Evolutionary conservation across 495 filamentous ascomycete species (phyloP).

Genomic region (Cudoniella acicularis): DNA sequence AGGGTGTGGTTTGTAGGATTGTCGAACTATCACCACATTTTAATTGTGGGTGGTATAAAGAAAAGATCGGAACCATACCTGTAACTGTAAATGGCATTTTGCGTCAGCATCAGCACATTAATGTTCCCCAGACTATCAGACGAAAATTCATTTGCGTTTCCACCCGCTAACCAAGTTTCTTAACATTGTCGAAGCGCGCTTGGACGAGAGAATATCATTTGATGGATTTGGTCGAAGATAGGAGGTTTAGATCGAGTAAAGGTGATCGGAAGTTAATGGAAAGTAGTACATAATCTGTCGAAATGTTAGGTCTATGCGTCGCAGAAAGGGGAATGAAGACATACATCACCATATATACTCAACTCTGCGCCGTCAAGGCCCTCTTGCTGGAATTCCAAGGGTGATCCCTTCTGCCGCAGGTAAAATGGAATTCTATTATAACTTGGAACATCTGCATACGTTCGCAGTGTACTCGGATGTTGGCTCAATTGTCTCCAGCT

Average conservation of each 20-base stretch:
- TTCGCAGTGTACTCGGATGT: slow-evolving; percentile 33
- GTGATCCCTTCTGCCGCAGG: slow-evolving; percentile 24
- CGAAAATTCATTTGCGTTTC: slow-evolving; percentile 36
- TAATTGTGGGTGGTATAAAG: background rate
- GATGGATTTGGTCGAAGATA: slow-evolving; percentile 32
- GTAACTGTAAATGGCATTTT: slow-evolving; percentile 37
- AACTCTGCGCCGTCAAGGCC: slow-evolving; percentile 37
- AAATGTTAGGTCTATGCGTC: slow-evolving; percentile 8
- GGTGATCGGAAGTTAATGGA: slow-evolving; percentile 32
- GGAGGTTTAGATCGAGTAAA: slow-evolving; percentile 33
- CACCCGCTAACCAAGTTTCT: slow-evolving; percentile 34
- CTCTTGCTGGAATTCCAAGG: slow-evolving; percentile 28
- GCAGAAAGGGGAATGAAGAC: background rate
- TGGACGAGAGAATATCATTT: slow-evolving; percentile 30
- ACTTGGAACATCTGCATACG: slow-evolving; percentile 28
- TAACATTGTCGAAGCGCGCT: slow-evolving; percentile 32
- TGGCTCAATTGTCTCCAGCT: slow-evolving; percentile 37
- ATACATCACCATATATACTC: slow-evolving; percentile 22
- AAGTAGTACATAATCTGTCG: slow-evolving; percentile 35
- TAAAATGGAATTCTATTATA: slow-evolving; percentile 33
- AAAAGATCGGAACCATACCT: slow-evolving; percentile 21
- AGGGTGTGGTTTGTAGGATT: slow-evolving; percentile 28
- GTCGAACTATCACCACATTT: slow-evolving; percentile 14
- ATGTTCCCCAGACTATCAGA: slow-evolving; percentile 34
- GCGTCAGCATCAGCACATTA: slow-evolving; percentile 38